Evolutionary conservation across 202 grass and related monocot genomes (phyloP).

Genomic region (Zoysia matrella): DNA sequence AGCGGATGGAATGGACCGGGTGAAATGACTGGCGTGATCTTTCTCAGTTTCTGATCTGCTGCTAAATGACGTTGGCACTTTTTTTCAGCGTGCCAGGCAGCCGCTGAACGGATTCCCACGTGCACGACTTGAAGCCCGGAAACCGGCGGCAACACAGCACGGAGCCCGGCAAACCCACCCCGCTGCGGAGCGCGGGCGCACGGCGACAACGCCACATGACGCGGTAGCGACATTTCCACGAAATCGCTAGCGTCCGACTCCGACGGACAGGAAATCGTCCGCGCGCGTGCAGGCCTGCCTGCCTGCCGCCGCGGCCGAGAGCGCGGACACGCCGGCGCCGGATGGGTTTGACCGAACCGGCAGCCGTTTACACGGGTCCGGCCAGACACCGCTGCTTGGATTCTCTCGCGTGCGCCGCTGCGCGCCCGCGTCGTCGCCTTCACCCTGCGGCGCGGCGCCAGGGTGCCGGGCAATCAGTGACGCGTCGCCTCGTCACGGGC

Average conservation of each 20-base stretch:
- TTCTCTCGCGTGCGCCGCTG: background rate
- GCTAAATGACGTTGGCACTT: too few relatives aligned
- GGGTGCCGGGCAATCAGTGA: background rate
- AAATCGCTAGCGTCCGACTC: background rate
- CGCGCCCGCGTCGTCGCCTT: background rate
- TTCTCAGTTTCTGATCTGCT: background rate
- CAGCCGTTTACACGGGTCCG: constrained; percentile 34
- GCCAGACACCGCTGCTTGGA: background rate
- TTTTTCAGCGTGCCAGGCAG: too few relatives aligned
- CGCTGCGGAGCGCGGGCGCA: background rate
- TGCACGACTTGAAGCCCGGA: background rate
- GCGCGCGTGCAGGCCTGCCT: background rate
- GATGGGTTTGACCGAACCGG: background rate
- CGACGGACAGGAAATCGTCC: background rate
- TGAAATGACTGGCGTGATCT: background rate
- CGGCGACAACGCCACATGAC: background rate
- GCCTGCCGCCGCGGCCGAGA: background rate
- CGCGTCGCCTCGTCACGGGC: constrained; percentile 11
- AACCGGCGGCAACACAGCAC: background rate
- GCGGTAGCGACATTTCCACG: background rate
- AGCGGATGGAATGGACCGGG: background rate
- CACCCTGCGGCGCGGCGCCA: background rate
- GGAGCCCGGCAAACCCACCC: background rate
- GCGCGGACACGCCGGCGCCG: constrained; percentile 7
- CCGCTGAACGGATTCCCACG: background rate